Evolutionary conservation across 352 stramenopile species (phyloP).

Genomic region (Pythium periplocum): DNA sequence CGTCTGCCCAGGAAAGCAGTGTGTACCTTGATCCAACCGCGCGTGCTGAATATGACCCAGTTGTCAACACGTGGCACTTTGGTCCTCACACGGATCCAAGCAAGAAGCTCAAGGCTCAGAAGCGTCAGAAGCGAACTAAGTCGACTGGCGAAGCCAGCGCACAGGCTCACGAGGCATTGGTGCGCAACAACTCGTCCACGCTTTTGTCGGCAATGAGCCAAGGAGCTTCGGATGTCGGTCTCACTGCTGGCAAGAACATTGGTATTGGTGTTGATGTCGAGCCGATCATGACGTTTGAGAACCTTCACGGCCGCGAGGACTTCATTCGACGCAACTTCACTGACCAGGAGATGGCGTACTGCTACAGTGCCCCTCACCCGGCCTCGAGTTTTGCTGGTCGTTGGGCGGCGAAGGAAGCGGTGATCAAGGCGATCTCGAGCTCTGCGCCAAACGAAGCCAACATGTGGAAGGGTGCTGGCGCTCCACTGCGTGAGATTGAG

Average conservation of each 20-base stretch:
- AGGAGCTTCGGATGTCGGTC: conserved; percentile 39
- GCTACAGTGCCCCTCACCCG: conserved; percentile 70
- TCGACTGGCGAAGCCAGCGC: conserved; percentile 3
- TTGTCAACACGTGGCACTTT: conserved; percentile 71
- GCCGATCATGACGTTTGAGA: conserved; percentile 78
- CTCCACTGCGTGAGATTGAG: conserved; percentile 81
- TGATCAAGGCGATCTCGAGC: conserved; percentile 89
- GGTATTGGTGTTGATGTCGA: conserved; percentile 83
- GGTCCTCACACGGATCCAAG: conserved; percentile 33
- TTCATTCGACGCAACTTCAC: conserved; percentile 89
- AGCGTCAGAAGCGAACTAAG: background rate
- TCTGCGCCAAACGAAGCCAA: conserved; percentile 54
- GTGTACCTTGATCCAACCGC: conserved; percentile 84
- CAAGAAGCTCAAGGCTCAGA: conserved; percentile 35
- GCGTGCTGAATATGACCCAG: conserved; percentile 67
- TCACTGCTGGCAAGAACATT: conserved; percentile 33
- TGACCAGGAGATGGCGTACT: conserved; percentile 82
- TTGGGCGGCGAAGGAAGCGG: conserved; percentile 88
- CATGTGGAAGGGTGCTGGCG: conserved; percentile 67
- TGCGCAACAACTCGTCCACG: conserved; percentile 29
- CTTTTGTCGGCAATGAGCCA: conserved; percentile 55
- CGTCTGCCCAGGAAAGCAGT: conserved; percentile 66
- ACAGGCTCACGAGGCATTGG: background rate
- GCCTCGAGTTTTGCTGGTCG: conserved; percentile 81
- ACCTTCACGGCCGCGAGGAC: conserved; percentile 68